Evolutionary conservation across 768 basidiomycete species (phyloP).

Genomic region (Boletus patriciae): DNA sequence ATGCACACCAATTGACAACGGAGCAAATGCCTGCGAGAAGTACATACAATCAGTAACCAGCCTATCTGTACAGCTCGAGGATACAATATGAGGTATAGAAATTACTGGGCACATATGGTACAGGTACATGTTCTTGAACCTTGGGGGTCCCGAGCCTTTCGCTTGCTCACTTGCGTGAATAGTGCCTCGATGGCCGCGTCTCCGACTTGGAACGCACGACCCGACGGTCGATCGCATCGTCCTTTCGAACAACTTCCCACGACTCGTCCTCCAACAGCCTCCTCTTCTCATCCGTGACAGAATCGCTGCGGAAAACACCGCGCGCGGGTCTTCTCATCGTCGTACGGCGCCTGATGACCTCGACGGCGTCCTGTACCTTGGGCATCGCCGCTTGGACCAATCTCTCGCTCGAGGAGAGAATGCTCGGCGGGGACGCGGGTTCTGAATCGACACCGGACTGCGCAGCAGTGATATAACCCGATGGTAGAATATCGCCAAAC

Average conservation of each 20-base stretch:
- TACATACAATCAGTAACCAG: not conserved
- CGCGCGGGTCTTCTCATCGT: constrained; percentile 6
- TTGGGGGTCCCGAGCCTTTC: too few relatives aligned
- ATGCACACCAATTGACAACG: not conserved
- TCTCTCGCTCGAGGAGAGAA: constrained; percentile 30
- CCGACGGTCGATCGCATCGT: constrained; percentile 4
- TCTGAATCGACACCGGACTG: constrained; percentile 18
- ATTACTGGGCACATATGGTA: not conserved
- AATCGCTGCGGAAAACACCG: constrained; percentile 10
- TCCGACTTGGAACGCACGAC: constrained; percentile 30
- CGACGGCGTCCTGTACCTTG: constrained; percentile 41
- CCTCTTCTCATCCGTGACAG: constrained; percentile 20
- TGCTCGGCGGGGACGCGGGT: constrained; percentile 7
- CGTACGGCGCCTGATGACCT: constrained; percentile 25
- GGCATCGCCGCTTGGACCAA: constrained; percentile 37
- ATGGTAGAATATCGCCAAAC: constrained; percentile 50
- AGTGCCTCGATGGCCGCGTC: constrained; percentile 20
- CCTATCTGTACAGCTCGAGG: constrained; percentile 6
- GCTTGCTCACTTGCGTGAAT: constrained; percentile 14
- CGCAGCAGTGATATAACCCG: constrained; percentile 44
- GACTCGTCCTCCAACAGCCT: constrained; percentile 19
- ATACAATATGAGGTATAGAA: constrained; percentile 5
- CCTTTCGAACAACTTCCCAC: constrained; percentile 19
- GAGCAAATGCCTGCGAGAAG: not conserved
- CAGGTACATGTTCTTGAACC: not conserved